Conservation (phyloP, 805 yeast species). For the Myxozyma monticola region DNA sequence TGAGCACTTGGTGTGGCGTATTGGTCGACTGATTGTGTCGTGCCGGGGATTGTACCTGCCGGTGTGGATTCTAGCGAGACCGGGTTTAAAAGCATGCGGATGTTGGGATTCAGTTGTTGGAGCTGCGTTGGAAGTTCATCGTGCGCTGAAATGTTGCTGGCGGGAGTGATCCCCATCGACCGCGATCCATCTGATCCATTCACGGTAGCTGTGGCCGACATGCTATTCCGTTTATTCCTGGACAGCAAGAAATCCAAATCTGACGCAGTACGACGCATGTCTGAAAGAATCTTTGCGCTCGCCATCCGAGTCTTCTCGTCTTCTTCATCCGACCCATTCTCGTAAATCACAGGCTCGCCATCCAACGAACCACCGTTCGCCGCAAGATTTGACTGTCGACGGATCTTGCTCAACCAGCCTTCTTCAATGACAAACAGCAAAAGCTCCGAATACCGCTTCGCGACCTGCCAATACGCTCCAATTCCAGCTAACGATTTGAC, state of each 20-base stretch:
- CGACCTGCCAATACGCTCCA: conserved; percentile 34
- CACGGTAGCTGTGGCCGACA: conserved; percentile 2
- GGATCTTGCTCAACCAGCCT: conserved; percentile 27
- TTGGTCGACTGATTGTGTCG: background rate
- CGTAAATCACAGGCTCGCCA: background rate
- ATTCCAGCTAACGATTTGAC: conserved; percentile 26
- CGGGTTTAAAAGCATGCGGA: too few relatives aligned
- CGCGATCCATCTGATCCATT: too few relatives aligned
- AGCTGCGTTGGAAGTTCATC: too few relatives aligned
- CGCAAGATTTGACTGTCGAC: conserved; percentile 9
- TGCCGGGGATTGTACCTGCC: background rate
- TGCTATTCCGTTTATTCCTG: conserved; percentile 5
- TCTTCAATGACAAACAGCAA: conserved; percentile 33
- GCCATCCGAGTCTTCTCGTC: conserved; percentile 18
- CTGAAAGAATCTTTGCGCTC: conserved; percentile 33
- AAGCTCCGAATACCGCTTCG: conserved; percentile 32
- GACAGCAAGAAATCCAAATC: conserved; percentile 34
- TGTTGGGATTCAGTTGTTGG: too few relatives aligned
- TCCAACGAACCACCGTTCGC: background rate
- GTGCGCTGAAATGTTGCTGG: too few relatives aligned
- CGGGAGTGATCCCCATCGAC: too few relatives aligned
- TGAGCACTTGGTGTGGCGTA: conserved; percentile 1
- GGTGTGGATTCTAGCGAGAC: background rate
- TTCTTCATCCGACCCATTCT: conserved; percentile 14
- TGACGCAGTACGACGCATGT: conserved; percentile 36